A percentile compares a stretch with the other conserved stretches of the same genome.
These are phyloP conservation scores for Calycina herbarum DNA, from an alignment of 2,329 filamentous ascomycete species.

Conservation along the genomic window DNA sequence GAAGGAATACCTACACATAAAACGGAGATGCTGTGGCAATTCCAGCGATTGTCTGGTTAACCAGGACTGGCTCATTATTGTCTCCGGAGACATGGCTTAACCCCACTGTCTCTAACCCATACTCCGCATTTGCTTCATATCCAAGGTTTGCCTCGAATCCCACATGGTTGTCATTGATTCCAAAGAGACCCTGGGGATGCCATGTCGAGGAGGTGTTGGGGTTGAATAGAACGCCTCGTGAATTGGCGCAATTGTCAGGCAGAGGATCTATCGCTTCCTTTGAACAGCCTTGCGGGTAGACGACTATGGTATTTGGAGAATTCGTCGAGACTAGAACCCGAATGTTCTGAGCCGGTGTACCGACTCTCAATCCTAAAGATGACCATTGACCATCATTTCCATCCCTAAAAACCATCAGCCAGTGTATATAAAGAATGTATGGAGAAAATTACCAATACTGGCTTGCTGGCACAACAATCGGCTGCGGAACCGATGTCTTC, in stretches of 20 bases:
- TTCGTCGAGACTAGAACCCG: slow-evolving; percentile 43
- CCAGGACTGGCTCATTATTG: slow-evolving; percentile 10
- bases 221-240: slow-evolving; percentile 61
- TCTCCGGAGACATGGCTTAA: slow-evolving; percentile 15
- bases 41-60: slow-evolving; percentile 20
- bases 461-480: slow-evolving; percentile 25
- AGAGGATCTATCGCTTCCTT: slow-evolving; percentile 33
- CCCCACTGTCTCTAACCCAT: slow-evolving; percentile 19
- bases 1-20: slow-evolving; percentile 7
- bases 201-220: slow-evolving; percentile 55
- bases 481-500: slow-evolving; percentile 9
- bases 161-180: slow-evolving; percentile 34
- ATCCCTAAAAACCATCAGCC: slow-evolving; percentile 44
- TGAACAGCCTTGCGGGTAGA: slow-evolving; percentile 37
- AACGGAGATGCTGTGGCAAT: slow-evolving; percentile 11
- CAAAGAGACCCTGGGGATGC: slow-evolving; percentile 39
- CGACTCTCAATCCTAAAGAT: slow-evolving; percentile 60
- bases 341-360: slow-evolving; percentile 50
- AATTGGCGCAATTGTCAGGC: slow-evolving; percentile 40
- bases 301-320: slow-evolving; percentile 40
- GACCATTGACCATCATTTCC: slow-evolving; percentile 72
- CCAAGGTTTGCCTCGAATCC: slow-evolving; percentile 35
- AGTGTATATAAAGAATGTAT: neutral
- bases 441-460: slow-evolving; percentile 22
- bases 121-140: slow-evolving; percentile 32